phyloP scores from a whole-genome alignment of 371 early-diverging fungal species.

The Mucor ambiguus region DNA sequence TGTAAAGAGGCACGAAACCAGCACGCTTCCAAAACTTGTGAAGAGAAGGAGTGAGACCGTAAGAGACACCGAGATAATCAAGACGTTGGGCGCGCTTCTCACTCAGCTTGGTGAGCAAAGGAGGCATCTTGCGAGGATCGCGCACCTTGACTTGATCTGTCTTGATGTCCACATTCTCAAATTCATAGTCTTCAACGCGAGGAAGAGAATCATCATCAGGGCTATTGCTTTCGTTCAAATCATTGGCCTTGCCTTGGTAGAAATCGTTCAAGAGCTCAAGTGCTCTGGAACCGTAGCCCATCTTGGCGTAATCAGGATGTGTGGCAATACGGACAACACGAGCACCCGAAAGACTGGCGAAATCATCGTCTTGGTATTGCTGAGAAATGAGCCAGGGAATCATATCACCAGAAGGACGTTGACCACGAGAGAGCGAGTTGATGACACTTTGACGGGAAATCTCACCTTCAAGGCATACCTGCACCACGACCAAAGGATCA shows the following conservation, averaged over 20 bases:
- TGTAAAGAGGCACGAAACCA: slow-evolving; percentile 92
- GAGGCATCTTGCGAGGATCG: slow-evolving; percentile 89
- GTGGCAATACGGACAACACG: slow-evolving; percentile 99
- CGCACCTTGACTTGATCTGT: slow-evolving; percentile 82
- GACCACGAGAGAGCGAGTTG: slow-evolving; percentile 84
- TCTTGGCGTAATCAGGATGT: slow-evolving; percentile 95
- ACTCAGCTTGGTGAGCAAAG: slow-evolving; percentile 79
- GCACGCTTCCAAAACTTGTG: slow-evolving; percentile 97
- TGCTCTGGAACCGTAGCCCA: slow-evolving; percentile 97
- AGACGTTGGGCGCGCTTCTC: slow-evolving; percentile 81
- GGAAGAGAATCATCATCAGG: slow-evolving; percentile 49
- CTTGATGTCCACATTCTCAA: slow-evolving; percentile 68
- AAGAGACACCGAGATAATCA: slow-evolving; percentile 98
- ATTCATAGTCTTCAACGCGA: slow-evolving; percentile 61
- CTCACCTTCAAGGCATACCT: slow-evolving; percentile 95
- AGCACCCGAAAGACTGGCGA: slow-evolving; percentile 93
- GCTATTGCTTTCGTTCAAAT: slow-evolving; percentile 63
- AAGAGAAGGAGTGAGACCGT: slow-evolving; percentile 88
- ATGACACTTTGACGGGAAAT: slow-evolving; percentile 87
- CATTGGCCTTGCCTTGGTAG: slow-evolving; percentile 81
- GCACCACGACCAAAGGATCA: slow-evolving; percentile 94
- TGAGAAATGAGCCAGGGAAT: slow-evolving; percentile 98
- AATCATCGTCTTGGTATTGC: slow-evolving; percentile 97
- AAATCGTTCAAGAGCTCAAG: slow-evolving; percentile 85
- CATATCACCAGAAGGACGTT: slow-evolving; percentile 93